Base-by-base conservation (phyloP, 2,329 filamentous ascomycete species). In the Colletotrichum neosansevieriae region DNA sequence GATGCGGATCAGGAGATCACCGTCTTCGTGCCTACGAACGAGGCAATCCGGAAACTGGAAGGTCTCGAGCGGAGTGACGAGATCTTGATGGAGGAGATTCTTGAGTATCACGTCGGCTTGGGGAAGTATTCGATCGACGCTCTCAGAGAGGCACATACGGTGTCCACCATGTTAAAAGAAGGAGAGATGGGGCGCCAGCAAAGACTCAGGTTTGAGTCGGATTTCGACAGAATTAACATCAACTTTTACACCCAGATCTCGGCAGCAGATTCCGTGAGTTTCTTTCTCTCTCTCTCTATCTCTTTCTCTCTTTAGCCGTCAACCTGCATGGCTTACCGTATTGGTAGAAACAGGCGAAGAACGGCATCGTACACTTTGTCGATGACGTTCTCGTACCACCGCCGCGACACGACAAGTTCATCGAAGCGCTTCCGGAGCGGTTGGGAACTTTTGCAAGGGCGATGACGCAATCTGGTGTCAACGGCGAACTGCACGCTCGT, bases 41-140 rank as follows among this genome's bases (percentile, higher is more conserved):
- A 61, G 3, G 67, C 67, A 3, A 24, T 69, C 4, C 42, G 3
- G 9, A 21, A 32, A 19, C 21, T 69, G 9, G 19, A 58, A 10
- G 51, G 29, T 3, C 21, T 61, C 13, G 6, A 34, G 4, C 44
- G 7, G n/a, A 51, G 50, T 11, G 15, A 4, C 3, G 58, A 53
- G 29, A 38, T 15, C 29, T 38, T 62, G 9, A 85, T 79, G 45
- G 85, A 80, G 91, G 89, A 68, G 53, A 49, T 63, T 15, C 24
- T 34, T n/a, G 58, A 68, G 45, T 69, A 70, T 11, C 67, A 70
- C 29, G 36, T 65, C 17, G 40, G 60, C 9, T 17, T 21, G 17
- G 67, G 45, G 11, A 5, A 17, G 44, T 42, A 45, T 19, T 11
- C 49, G 3, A 21, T 49, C 32, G 19, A 58, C 13, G n/a, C 2